These are phyloP conservation scores for Heterobasidion annosum DNA, from an alignment of 1,284 basidiomycete genomes.

Conservation along the genomic window DNA sequence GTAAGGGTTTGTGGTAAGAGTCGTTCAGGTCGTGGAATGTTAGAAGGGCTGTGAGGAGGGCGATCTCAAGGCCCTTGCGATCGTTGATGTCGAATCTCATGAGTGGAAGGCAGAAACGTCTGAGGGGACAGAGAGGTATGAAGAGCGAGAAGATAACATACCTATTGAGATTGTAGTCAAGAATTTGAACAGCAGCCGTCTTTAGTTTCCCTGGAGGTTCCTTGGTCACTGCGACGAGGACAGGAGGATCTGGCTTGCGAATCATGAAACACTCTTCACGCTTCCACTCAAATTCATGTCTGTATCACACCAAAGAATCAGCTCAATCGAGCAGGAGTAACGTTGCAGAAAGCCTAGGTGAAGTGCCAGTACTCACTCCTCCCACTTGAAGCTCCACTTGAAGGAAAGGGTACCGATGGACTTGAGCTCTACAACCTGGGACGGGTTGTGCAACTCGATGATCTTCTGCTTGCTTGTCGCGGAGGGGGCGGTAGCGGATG, in stretches of 20 bases:
- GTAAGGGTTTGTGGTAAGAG: conserved; percentile 31
- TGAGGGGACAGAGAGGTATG: background rate
- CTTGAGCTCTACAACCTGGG: conserved; percentile 58
- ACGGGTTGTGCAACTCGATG: conserved; percentile 69
- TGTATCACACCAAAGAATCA: conserved; percentile 18
- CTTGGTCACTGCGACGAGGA: conserved; percentile 73
- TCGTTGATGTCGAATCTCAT: conserved; percentile 73
- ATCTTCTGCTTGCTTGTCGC: conserved; percentile 64
- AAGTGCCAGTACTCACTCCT: conserved; percentile 47
- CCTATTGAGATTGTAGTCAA: conserved; percentile 80
- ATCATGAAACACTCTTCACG: conserved; percentile 74
- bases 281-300: conserved; percentile 78
- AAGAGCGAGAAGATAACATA: conserved; percentile 17
- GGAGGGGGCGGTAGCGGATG: conserved; percentile 53
- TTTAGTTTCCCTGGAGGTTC: conserved; percentile 60
- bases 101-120: no score
- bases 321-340: background rate
- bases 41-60: conserved; percentile 65
- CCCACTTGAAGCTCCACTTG: conserved; percentile 74
- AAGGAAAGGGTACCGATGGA: conserved; percentile 67
- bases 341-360: background rate
- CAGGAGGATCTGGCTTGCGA: conserved; percentile 78
- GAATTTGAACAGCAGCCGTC: conserved; percentile 65
- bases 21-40: conserved; percentile 72
- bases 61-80: conserved; percentile 75